phyloP scores from a whole-genome alignment of 176 grass and related monocot species.

The Melocanna baccifera region DNA sequence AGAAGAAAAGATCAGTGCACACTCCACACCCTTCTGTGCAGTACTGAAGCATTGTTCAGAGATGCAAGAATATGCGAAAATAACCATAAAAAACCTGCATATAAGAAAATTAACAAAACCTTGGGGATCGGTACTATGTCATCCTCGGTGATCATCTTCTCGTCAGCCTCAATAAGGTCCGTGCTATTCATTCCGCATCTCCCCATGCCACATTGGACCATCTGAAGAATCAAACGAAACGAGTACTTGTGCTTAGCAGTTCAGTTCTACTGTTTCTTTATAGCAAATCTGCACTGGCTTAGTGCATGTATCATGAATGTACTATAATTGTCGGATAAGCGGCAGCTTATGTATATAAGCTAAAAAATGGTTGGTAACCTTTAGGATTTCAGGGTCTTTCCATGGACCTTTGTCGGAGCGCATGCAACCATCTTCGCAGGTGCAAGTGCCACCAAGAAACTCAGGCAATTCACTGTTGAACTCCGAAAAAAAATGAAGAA shows the following conservation, averaged over 20 bases:
- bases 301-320: no score
- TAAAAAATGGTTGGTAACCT: slow-evolving; percentile 26
- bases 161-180: slow-evolving; percentile 40
- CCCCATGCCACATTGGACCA: slow-evolving; percentile 81
- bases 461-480: slow-evolving; percentile 75
- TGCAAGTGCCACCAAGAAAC: slow-evolving; percentile 85
- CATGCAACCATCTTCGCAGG: slow-evolving; percentile 90
- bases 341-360: not conserved
- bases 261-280: not conserved
- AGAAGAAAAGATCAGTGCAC: not conserved
- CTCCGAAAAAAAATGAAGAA: not conserved
- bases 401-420: slow-evolving; percentile 94
- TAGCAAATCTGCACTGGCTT: not conserved
- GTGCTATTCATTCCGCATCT: slow-evolving; percentile 58
- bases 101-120: slow-evolving; percentile 8
- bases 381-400: slow-evolving; percentile 91
- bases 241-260: not conserved
- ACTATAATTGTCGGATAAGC: not conserved
- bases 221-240: slow-evolving; percentile 42
- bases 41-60: not conserved
- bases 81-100: not conserved
- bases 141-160: slow-evolving; percentile 84
- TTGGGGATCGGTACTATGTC: slow-evolving; percentile 51
- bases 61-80: not conserved
- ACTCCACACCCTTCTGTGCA: not conserved